These are phyloP conservation scores for Isoetes engelmannii DNA, from an alignment of 83 land plant species.

Conservation along the genomic window DNA sequence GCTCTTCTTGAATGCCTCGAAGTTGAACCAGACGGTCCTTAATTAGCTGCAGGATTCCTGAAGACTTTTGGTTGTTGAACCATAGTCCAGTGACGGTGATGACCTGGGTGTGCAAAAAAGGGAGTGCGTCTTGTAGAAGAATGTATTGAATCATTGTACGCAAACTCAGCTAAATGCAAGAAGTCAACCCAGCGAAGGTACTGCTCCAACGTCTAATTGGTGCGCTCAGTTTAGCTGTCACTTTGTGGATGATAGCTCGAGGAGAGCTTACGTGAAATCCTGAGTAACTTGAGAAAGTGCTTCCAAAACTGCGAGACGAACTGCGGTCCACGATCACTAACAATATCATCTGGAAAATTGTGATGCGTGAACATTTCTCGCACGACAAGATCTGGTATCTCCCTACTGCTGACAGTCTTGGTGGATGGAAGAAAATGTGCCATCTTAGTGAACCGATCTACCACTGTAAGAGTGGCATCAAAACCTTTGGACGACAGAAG, in stretches of 20 bases:
- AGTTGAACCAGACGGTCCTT: too few species aligned
- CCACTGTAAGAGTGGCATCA: constrained; percentile 19
- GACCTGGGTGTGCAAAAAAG: background rate
- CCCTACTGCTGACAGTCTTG: background rate
- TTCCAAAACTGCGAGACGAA: constrained; percentile 11
- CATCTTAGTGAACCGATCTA: constrained; percentile 26
- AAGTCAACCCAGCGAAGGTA: background rate
- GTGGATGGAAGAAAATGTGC: constrained; percentile 25
- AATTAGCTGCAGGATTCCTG: constrained; percentile 1
- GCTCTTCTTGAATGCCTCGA: too few species aligned
- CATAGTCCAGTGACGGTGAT: constrained; percentile 1
- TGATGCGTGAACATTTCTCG: constrained; percentile 2
- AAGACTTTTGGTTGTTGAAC: background rate
- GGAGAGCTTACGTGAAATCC: too few species aligned
- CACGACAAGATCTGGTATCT: background rate
- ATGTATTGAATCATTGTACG: constrained; percentile 4
- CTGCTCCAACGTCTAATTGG: too few species aligned
- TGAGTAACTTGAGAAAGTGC: background rate
- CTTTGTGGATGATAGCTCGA: background rate
- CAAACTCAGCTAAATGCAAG: constrained; percentile 7
- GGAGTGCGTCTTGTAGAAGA: constrained; percentile 5
- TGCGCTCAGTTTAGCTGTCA: background rate
- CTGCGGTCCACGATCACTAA: too few species aligned
- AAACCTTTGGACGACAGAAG: constrained; percentile 3
- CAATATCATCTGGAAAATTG: background rate